Base-by-base conservation (phyloP, 768 basidiomycete species). In the Termitomyces sp. region DNA sequence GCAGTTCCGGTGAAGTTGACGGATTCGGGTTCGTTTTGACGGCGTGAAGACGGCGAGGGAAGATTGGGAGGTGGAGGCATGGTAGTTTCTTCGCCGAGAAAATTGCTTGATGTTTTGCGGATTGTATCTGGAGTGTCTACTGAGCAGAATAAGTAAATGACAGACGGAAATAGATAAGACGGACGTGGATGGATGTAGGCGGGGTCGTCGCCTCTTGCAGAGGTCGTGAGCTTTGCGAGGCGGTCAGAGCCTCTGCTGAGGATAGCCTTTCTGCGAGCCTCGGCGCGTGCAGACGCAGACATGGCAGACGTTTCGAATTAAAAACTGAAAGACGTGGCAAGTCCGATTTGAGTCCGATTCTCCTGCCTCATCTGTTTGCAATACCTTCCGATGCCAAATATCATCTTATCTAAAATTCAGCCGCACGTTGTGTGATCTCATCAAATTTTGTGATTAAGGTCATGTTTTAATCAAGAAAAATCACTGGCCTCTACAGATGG, bases 251-350 rank as follows among this genome's bases (percentile, higher is more conserved):
- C 84, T 51, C 88, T 77, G 59, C 76, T 76, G 21, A 91, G 79
- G 55, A 93, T 91, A 35, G 90, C 90, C 70, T 80, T 86, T 64
- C 83, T 73, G 43, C 90, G 78, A 10, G 90, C 90, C 70, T 89
- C 88, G 68, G 88, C 87, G 62, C 85, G 82, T 56, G 84, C 80
- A 70, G 85, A 71, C 51, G 85, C 77, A 62, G 81, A 79, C 69
- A 74, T 74, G 55, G 53, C 42, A 50, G 30, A 40, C 45, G 26
- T 47, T n/a, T 43, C 24, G 2, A 22, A 17, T 22, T 49, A 21
- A 50, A 50, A 35, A 22, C 15, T 22, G 21, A 22, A 24, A 62
- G 61, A 64, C 65, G 65, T 64, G 65, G 65, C 64, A 62, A 47
- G 48, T 37, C 30, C 11, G 30, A 22, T 34, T 5, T n/a, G n/a